Percentiles rank a stretch among this genome's conserved stretches.
These are phyloP conservation scores for Penicillium sp. DNA, from an alignment of 2,329 filamentous ascomycete genomes.

Conservation along the genomic window DNA sequence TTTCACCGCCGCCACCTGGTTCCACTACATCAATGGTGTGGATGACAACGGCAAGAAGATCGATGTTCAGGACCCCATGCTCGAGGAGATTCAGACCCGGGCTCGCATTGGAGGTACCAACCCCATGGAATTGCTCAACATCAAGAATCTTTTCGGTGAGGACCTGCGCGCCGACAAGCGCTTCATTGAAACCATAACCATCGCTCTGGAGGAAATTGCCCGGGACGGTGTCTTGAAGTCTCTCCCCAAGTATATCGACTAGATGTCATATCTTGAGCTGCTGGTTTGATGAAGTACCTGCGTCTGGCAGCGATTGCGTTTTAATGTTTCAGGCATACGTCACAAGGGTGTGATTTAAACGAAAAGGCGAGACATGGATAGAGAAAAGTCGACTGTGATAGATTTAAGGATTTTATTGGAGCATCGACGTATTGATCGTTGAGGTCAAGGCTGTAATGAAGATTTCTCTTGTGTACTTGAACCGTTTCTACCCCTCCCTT, in stretches of 20 bases:
- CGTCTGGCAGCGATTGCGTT: neutral
- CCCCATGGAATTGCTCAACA: constrained; percentile 45
- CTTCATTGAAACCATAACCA: constrained; percentile 50
- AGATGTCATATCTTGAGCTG: constrained; percentile 1
- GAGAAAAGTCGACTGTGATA: neutral
- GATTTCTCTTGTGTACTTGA: neutral
- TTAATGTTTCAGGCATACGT: neutral
- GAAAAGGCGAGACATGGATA: neutral
- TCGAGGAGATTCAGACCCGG: constrained; percentile 48
- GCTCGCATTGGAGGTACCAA: constrained; percentile 46
- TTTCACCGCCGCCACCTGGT: constrained; percentile 53
- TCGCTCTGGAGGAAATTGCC: constrained; percentile 48
- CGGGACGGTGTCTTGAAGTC: constrained; percentile 52
- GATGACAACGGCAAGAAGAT: constrained; percentile 49
- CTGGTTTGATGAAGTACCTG: neutral
- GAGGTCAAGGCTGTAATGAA: neutral
- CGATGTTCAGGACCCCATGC: constrained; percentile 49
- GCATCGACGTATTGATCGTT: neutral
- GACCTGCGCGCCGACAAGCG: constrained; percentile 51
- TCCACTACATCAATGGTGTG: constrained; percentile 52
- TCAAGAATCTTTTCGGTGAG: constrained; percentile 53
- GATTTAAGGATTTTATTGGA: neutral
- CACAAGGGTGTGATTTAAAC: neutral
- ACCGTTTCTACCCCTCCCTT: neutral
- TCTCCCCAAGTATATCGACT: constrained; percentile 51